Evolutionary conservation across 352 stramenopile genomes (phyloP).

Genomic region (Elongisporangium prolatum): DNA sequence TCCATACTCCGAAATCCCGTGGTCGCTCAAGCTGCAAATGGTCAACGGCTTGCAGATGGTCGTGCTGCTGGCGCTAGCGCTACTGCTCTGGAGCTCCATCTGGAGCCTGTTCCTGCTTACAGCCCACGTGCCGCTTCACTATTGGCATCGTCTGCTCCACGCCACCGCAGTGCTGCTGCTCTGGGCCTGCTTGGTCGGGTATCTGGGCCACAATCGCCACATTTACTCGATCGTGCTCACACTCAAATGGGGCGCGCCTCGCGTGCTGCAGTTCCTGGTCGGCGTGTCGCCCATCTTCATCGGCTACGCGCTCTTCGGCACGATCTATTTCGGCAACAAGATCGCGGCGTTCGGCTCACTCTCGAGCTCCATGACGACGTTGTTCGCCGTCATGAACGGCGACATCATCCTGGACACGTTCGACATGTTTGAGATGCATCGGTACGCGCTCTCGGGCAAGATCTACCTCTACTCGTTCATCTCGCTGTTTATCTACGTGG

Average conservation of each 20-base stretch:
- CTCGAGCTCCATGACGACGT: constrained; percentile 62
- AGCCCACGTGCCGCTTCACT: constrained; percentile 68
- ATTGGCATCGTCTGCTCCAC: constrained; percentile 71
- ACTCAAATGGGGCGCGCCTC: constrained; percentile 70
- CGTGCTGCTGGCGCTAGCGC: constrained; percentile 37
- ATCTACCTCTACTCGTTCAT: constrained; percentile 89
- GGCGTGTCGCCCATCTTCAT: constrained; percentile 87
- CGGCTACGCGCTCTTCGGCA: constrained; percentile 86
- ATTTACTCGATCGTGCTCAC: constrained; percentile 91
- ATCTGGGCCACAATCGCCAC: constrained; percentile 82
- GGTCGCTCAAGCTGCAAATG: constrained; percentile 52
- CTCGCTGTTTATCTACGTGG: constrained; percentile 90
- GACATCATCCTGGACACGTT: constrained; percentile 91
- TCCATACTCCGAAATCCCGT: constrained; percentile 33
- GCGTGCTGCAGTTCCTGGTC: constrained; percentile 83
- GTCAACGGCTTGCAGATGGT: constrained; percentile 72
- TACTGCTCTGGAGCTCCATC: constrained; percentile 55
- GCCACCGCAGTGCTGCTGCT: constrained; percentile 67
- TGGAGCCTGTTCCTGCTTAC: constrained; percentile 75
- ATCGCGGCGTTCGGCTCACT: constrained; percentile 73
- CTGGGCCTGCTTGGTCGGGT: constrained; percentile 81
- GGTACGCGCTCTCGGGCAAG: constrained; percentile 62
- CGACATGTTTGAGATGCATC: constrained; percentile 68
- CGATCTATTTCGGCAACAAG: constrained; percentile 84
- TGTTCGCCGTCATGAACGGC: constrained; percentile 90